phyloP scores from a whole-genome alignment of 495 filamentous ascomycete species.

The Penicillium ucsense region DNA sequence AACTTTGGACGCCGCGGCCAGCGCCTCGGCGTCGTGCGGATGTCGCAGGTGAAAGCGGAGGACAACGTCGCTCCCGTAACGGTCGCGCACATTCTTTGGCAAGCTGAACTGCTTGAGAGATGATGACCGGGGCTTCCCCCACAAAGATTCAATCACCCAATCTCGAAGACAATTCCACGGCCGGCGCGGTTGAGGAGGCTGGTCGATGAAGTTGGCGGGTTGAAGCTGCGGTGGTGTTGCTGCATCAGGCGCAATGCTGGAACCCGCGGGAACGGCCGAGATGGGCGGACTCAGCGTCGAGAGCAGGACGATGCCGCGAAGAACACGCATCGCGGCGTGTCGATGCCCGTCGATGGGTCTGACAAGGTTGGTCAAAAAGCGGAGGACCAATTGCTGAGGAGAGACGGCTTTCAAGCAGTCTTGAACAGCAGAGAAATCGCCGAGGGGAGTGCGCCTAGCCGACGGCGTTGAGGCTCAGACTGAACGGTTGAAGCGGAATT shows the following conservation, averaged over 20 bases:
- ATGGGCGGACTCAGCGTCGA: conserved; percentile 14
- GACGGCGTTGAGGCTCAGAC: no score
- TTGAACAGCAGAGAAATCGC: not conserved
- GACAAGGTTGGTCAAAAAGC: not conserved
- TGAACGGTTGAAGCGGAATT: no score
- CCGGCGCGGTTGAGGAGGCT: conserved; percentile 21
- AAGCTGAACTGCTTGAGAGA: conserved; percentile 16
- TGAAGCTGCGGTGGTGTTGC: conserved; percentile 21
- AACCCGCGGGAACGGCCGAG: conserved; percentile 33
- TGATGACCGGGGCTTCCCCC: conserved; percentile 35
- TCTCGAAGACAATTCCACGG: conserved; percentile 53
- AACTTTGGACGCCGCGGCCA: conserved; percentile 63
- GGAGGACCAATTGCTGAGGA: not conserved
- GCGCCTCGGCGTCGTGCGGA: conserved; percentile 56
- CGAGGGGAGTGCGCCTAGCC: not conserved
- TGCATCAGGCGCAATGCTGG: conserved; percentile 24
- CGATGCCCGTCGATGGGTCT: not conserved
- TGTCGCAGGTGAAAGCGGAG: conserved; percentile 75
- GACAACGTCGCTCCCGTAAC: conserved; percentile 76
- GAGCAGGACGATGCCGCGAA: conserved; percentile 19
- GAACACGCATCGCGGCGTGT: conserved; percentile 9
- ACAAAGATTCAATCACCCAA: conserved; percentile 52
- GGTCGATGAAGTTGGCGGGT: conserved; percentile 23
- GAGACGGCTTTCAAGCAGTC: not conserved
- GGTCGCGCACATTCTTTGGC: conserved; percentile 44